Percentiles rank a stretch among this genome's conserved stretches.
These are phyloP conservation scores for Diaporthe citri DNA, from an alignment of 2,329 filamentous ascomycete genomes.

Conservation along the genomic window DNA sequence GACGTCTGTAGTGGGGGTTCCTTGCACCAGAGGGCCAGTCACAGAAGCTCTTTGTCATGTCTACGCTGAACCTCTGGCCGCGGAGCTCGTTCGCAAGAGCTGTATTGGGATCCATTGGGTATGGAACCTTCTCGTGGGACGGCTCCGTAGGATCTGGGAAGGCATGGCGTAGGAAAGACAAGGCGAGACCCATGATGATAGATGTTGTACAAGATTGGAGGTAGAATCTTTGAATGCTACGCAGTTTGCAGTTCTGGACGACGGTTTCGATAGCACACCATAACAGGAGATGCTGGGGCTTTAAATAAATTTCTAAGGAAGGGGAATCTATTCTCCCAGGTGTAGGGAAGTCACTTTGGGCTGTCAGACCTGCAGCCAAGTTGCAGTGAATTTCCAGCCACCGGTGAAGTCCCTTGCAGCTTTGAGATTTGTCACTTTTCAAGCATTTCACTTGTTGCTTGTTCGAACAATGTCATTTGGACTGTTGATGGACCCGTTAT, in stretches of 20 bases:
- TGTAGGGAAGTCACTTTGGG: not conserved
- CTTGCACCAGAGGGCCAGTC: constrained; percentile 31
- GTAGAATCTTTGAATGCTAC: not conserved
- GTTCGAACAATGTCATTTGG: not conserved
- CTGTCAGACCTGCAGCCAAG: not conserved
- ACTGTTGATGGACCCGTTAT: not conserved
- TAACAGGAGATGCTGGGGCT: not conserved
- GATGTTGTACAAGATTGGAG: not conserved
- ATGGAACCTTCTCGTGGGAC: not conserved
- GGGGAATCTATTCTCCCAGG: not conserved
- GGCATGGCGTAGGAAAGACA: not conserved
- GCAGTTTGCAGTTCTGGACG: not conserved
- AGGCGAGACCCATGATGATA: constrained; percentile 24
- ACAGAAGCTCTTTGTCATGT: constrained; percentile 39
- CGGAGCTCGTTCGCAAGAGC: constrained; percentile 36
- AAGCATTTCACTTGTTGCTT: constrained; percentile 6
- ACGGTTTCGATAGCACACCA: not conserved
- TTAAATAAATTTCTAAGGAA: not conserved
- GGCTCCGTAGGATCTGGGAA: not conserved
- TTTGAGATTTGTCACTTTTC: constrained; percentile 2
- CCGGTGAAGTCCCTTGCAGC: constrained; percentile 22
- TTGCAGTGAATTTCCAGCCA: constrained; percentile 1
- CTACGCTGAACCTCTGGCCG: constrained; percentile 36
- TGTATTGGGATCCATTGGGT: constrained; percentile 15
- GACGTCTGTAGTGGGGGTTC: constrained; percentile 27